These are phyloP conservation scores for Saturnispora diversa DNA, from an alignment of 805 yeast species.

Conservation along the genomic window DNA sequence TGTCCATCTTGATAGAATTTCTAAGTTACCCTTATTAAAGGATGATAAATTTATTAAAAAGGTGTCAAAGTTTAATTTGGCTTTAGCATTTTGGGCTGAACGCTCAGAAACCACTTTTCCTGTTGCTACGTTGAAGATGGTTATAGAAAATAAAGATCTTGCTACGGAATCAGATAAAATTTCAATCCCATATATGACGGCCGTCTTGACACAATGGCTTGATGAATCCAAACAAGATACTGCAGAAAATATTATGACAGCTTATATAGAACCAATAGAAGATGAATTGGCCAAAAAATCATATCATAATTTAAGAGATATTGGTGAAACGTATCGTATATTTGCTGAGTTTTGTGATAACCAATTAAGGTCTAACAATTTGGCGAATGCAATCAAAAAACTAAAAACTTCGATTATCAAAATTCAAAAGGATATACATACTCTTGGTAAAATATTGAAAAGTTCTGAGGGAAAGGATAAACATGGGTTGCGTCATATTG, in stretches of 20 bases:
- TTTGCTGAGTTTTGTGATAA: slow-evolving; percentile 70
- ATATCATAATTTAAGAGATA: slow-evolving; percentile 13
- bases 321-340: slow-evolving; percentile 43
- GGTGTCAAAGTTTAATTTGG: slow-evolving; percentile 40
- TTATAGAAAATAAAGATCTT: slow-evolving; percentile 17
- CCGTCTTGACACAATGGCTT: slow-evolving; percentile 56
- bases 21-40: slow-evolving; percentile 15
- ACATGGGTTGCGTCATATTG: slow-evolving; percentile 44
- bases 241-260: slow-evolving; percentile 46
- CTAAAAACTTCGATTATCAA: slow-evolving; percentile 24
- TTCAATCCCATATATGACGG: slow-evolving; percentile 19
- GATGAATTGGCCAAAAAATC: slow-evolving; percentile 18
- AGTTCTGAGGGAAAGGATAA: slow-evolving; percentile 35
- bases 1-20: slow-evolving; percentile 35
- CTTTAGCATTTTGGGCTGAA: slow-evolving; percentile 58
- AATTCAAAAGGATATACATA: slow-evolving; percentile 41
- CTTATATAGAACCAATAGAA: slow-evolving; percentile 46
- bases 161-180: not conserved
- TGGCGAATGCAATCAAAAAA: slow-evolving; percentile 38
- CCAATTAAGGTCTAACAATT: slow-evolving; percentile 42
- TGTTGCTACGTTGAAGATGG: slow-evolving; percentile 41
- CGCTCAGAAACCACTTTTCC: slow-evolving; percentile 47
- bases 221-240: slow-evolving; percentile 63
- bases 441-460: slow-evolving; percentile 37
- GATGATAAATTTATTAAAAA: slow-evolving; percentile 12